Base-by-base conservation (phyloP, 306 rosid species). In the Cucurbita ficifolia region DNA sequence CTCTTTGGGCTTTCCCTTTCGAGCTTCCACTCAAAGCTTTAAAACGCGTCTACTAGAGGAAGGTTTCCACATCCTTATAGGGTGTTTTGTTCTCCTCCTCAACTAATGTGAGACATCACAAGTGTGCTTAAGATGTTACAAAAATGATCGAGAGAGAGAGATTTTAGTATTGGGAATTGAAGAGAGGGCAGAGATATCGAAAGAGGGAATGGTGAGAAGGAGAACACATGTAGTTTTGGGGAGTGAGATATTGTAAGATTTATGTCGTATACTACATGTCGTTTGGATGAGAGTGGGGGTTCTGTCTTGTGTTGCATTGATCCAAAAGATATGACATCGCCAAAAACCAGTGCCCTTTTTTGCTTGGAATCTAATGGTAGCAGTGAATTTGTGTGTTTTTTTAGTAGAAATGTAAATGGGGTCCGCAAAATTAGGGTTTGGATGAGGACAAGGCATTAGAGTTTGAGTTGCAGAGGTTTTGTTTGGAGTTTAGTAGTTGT, bases 261-360 rank as follows among this genome's bases (percentile, higher is more conserved):
- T n/a, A 76, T 82, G 96, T 87, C 85, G 17, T 49, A 45, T 82
- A 80, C 64, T 29, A 43, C 0, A 65, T 82, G 87, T 83, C 87
- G 76, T 82, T 76, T 78, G 54, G 86, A 61, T 4, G 70, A 18
- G 8, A 5, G 83, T 17, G 76, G 72, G 77, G 83, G 89, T 76
- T 72, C 74, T 72, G 77, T 29, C 33, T 29, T 29, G 33, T 29
- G 33, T 80, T 60, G 45, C 35, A 33, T 58, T 68, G 40, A 73
- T 74, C 61, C 8, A 61, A 75, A 63, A n/a, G 39, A 74, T 88
- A 80, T 74, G 88, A 70, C 43, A 67, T 73, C 17, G 84, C 65
- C 50, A 54, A 67, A 61, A 72, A 56, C 60, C 64, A 79, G 75
- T 45, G 33, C 43, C 38, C 17, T 77, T 81, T 42, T n/a, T 67